Evolutionary conservation across 2,329 filamentous ascomycete genomes (phyloP), one percentile per base, ranked within the genome.

Genomic region (Cryphonectria parasitica): DNA sequence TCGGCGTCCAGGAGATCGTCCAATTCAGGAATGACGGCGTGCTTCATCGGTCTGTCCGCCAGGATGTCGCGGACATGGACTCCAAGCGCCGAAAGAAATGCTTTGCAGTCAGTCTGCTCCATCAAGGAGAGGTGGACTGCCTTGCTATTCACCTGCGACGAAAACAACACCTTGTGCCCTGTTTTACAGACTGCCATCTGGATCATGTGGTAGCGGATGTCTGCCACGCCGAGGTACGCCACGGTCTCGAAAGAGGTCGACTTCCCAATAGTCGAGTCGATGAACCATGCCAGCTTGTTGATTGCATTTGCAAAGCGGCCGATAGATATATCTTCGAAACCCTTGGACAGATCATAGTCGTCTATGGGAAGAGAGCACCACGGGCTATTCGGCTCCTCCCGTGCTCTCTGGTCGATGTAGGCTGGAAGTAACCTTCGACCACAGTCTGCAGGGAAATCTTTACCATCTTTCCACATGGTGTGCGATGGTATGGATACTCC

Each of bases 121-220:
- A 76, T 72, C n/a, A 76, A 67, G 2, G 67, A 69, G 19, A 75
- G 19, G 54, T 76, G 75, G 3, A 75, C 69, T 1, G 36, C 36
- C 19, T 73, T 68, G 66, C 65, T 75, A 49, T 76, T 76, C 39
- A 75, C 64, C 28, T 73, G 74, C 39, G 75, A 74, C 17, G 75
- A 75, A 49, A 75, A 75, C 6, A 76, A 39, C 28, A 74, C 73
- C 65, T 74, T 73, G 52, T 75, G 74, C 17, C 75, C 75, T 19
- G 75, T 75, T 54, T 76, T 76, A 45, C 71, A 74, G n/a, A 71
- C 73, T 7, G 75, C 74, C 73, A 76, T 74, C 66, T 75, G 68
- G 6, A 76, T 70, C 66, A 76, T 75, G 36, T 76, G 74, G 25
- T 75, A 76, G 39, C 75, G 70, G 8, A 75, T 36, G 69, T 76